Evolutionary conservation across 2,329 filamentous ascomycete genomes (phyloP), one percentile per base, ranked within the genome.

Genomic region (Thelonectria discophora): DNA sequence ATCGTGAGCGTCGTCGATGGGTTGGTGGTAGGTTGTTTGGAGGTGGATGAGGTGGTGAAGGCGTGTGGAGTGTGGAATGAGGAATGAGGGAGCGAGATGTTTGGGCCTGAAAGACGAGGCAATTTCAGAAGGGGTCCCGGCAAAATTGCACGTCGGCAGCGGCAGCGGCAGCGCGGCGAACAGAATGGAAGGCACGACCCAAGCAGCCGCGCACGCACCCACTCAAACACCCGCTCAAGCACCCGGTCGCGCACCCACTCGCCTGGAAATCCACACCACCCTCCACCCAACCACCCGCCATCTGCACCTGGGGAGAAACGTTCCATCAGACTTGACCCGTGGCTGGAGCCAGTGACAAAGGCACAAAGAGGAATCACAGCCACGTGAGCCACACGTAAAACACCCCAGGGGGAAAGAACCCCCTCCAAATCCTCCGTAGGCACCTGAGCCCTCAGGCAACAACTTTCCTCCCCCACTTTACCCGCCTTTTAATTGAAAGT

Each of bases 21-120:
- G 66, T 57, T 67, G 66, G 70, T 72, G 69, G 68, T 57, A 70
- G 66, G 70, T 72, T 71, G 68, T 67, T 69, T 61, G 70, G 62
- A 66, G 66, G 69, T 63, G 66, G 66, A 59, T 61, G 55, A 69
- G 68, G 70, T 72, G 70, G 70, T 72, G 67, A 67, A 69, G 64
- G 59, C 20, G 45, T 65, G 69, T 67, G 67, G 62, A 69, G 70
- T 61, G 67, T 71, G 69, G 69, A 71, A 72, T 71, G 70, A 69
- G 34, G 34, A 15, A 37, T 30, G 27, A 30, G 69, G 69, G 69
- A 70, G 67, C 61, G 54, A 55, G 50, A 60, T 55, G 49, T 70
- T 71, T 62, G 61, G 60, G 73, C 73, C 73, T 75, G 73, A 75
- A 72, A 74, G 64, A 69, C 72, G 63, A 75, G 73, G 73, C 73